Base-by-base conservation (phyloP, 495 filamentous ascomycete species). In the Parathielavia appendiculata region DNA sequence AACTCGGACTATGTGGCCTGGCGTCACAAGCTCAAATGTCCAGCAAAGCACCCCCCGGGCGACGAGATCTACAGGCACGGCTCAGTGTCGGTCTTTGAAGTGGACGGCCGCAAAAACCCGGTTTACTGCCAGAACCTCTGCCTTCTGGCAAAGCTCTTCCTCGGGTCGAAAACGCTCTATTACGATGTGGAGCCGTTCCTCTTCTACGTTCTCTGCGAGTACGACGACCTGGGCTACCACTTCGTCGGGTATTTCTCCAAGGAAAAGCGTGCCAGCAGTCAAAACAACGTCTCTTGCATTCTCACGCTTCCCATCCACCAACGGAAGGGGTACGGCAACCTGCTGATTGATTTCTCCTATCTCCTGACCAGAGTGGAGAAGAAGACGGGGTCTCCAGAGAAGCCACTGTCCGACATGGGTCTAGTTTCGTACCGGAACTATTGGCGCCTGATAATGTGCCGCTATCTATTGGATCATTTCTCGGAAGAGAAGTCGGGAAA, bases 201-300 rank as follows among this genome's bases (percentile, higher is more conserved):
- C 17, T 98, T 98, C 77, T 98, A 98, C 72, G 91, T 98, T 47
- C 92, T 98, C 80, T 96, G 91, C 51, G 93, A 97, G 69, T 92
- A 86, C 63, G 91, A 98, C 64, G 90, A 96, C 36, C 74, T 87
- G 38, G 93, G 93, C 19, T 97, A 91, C 67, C 93, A 97, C 70
- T 97, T 98, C 66, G 95, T 98, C 44, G 93, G 93, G 17, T 98
- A 98, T 69, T 98, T 98, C 67, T 97, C 95, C 55, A 98, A 98
- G 75, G 93, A 98, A 70, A 98, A 98, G 74, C 83, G 93, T n/a
- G 88, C 88, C 5, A 92, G 89, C 69, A 92, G 89, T 45, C 87
- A 89, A 59, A 96, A 97, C 68, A 98, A 98, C 63, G 93, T 98
- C 20, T 96, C 91, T 32, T 98, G 93, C 70, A 98, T 98, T 65